Conservation (phyloP, 2,329 filamentous ascomycete species). For the Colletotrichum tabaci region DNA sequence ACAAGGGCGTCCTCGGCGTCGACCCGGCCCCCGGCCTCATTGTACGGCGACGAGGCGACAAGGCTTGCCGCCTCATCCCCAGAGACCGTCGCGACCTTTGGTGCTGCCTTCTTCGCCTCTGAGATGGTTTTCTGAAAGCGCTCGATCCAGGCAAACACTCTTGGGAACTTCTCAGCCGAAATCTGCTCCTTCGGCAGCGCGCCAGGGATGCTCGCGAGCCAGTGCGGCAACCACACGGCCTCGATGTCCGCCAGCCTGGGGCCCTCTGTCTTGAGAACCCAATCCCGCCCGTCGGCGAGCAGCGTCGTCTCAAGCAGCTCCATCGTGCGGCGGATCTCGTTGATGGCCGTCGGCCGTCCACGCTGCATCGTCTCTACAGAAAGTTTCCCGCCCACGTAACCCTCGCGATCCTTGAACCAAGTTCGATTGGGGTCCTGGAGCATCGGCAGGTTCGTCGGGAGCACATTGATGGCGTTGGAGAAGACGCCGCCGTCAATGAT, state of each 20-base stretch:
- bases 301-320: conserved; percentile 73
- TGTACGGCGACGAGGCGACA: conserved; percentile 56
- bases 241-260: conserved; percentile 78
- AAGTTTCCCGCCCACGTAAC: conserved; percentile 53
- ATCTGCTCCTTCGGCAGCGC: conserved; percentile 69
- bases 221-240: conserved; percentile 77
- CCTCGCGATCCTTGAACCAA: conserved; percentile 71
- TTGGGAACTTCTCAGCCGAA: conserved; percentile 68
- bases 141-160: conserved; percentile 74
- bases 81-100: conserved; percentile 59
- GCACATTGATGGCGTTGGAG: conserved; percentile 62
- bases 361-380: conserved; percentile 46
- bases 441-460: conserved; percentile 69
- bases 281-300: conserved; percentile 76
- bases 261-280: conserved; percentile 69
- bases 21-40: conserved; percentile 60
- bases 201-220: conserved; percentile 70
- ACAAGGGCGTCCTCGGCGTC: conserved; percentile 65
- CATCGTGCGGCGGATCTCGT: conserved; percentile 68
- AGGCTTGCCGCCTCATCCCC: conserved; percentile 67
- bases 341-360: conserved; percentile 68
- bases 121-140: conserved; percentile 69
- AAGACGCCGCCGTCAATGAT: conserved; percentile 73
- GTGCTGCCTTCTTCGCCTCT: conserved; percentile 54
- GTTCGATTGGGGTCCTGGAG: conserved; percentile 69